Base-by-base conservation (phyloP, 768 basidiomycete genomes). In the Phlebiopsis gigantea region DNA sequence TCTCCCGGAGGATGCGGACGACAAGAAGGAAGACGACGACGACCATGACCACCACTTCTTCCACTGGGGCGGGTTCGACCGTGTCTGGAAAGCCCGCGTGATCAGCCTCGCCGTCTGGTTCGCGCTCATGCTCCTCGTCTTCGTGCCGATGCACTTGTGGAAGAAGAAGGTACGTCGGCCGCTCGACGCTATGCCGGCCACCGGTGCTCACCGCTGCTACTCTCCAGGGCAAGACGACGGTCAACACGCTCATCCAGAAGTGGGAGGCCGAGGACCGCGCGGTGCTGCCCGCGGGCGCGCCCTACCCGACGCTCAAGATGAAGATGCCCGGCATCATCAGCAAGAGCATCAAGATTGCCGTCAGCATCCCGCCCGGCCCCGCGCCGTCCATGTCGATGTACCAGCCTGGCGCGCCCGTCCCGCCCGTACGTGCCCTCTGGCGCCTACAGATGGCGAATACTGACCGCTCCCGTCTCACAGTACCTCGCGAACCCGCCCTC, bases 61-160 rank as follows among this genome's bases (percentile, higher is more conserved):
- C 34, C 46, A 50, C 54, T 12, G 26, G n/a, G 39, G 47, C 25
- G 68, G 62, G n/a, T 54, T 55, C 17, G 60, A 67, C 26, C 55
- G 66, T 12, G 52, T 50, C 55, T 68, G 68, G 66, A 51, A 75
- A 53, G 71, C 75, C 14, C 74, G 76, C 22, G 63, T 69, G 14
- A 68, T 73, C 31, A 65, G 69, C 19, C 58, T 78, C 31, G 74
- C 62, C 5, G 63, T 74, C 24, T 72, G 69, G 22, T n/a, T 80
- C 46, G 78, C 65, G 15, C 63, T 72, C 19, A 58, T 74, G 52
- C 24, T 75, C 24, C 41, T 80, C 49, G 71, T 80, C 63, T 64
- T 70, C 45, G 41, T 67, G 2, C 81, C 81, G 5, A 63, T 79
- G 42, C 45, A 72, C 41, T 43, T 75, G 22, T 83, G 80, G 79